phyloP scores from a whole-genome alignment of 2,329 filamentous ascomycete species.

The Fusarium sarcochroum region DNA sequence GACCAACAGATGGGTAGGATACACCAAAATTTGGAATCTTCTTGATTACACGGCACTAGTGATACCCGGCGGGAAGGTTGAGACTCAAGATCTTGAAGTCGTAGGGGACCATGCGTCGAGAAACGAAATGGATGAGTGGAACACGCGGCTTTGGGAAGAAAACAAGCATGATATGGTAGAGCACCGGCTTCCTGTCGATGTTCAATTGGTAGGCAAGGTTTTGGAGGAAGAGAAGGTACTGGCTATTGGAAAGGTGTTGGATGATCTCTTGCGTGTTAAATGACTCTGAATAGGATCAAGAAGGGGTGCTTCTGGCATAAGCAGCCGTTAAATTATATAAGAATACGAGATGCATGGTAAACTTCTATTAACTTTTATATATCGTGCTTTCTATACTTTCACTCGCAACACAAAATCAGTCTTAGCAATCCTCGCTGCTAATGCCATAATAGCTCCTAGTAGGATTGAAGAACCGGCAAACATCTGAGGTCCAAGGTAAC shows the following conservation, averaged over 20 bases:
- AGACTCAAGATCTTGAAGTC: not conserved
- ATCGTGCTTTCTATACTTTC: constrained; percentile 16
- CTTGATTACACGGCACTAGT: constrained; percentile 49
- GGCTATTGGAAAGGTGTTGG: constrained; percentile 24
- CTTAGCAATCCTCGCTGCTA: constrained; percentile 37
- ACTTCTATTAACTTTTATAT: not conserved
- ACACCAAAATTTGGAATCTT: constrained; percentile 52
- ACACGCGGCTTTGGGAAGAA: constrained; percentile 25
- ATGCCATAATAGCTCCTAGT: constrained; percentile 39
- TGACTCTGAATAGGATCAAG: not conserved
- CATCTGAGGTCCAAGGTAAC: constrained; percentile 45
- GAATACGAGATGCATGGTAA: not conserved
- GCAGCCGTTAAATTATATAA: not conserved
- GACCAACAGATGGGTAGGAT: constrained; percentile 62
- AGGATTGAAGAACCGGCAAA: constrained; percentile 45
- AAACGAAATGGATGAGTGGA: constrained; percentile 26
- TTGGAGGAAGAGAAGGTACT: constrained; percentile 39
- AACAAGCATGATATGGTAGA: constrained; percentile 1
- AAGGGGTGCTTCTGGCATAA: not conserved
- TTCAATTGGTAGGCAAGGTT: constrained; percentile 27
- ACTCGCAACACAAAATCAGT: constrained; percentile 22
- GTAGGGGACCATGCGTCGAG: constrained; percentile 9
- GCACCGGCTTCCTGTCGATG: constrained; percentile 15
- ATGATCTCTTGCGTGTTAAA: constrained; percentile 6
- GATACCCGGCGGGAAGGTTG: constrained; percentile 40